Conservation (phyloP, 164 flowering plant genomes). For the Dillenia turbinata region DNA sequence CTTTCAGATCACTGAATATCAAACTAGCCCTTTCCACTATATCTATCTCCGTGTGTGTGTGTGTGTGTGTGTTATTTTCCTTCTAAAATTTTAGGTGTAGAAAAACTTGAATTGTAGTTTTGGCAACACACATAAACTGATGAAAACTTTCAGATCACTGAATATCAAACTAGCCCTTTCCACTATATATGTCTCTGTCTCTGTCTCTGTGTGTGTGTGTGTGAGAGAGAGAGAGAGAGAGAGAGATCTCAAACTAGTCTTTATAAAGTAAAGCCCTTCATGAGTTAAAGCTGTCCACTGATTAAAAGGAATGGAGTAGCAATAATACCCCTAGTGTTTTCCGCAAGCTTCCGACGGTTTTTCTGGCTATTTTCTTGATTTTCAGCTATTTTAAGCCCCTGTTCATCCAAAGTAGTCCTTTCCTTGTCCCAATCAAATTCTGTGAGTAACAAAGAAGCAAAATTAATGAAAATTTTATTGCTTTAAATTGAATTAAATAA, state of each 20-base stretch:
- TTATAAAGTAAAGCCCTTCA: not conserved
- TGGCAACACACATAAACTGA: no score
- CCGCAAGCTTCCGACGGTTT: constrained; percentile 94
- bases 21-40: no score
- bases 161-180: no score
- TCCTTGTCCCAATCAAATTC: constrained; percentile 97
- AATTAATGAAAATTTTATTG: not conserved
- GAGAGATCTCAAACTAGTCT: constrained; percentile 1
- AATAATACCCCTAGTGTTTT: constrained; percentile 83
- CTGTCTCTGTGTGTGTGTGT: no score
- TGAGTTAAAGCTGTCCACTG: not conserved
- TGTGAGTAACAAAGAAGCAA: constrained; percentile 20
- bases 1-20: no score
- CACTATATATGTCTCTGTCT: no score
- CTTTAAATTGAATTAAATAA: not conserved
- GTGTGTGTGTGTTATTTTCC: not conserved
- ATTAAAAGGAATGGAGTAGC: not conserved
- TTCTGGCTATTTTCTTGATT: constrained; percentile 98
- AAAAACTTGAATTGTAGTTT: no score
- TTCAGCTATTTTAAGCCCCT: constrained; percentile 93
- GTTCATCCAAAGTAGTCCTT: constrained; percentile 81
- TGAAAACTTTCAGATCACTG: no score
- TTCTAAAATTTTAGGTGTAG: no score
- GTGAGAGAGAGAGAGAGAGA: no score
- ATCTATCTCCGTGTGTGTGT: no score